Evolutionary conservation across 495 filamentous ascomycete genomes (phyloP).

Genomic region (Sphaerosporella brunnea): DNA sequence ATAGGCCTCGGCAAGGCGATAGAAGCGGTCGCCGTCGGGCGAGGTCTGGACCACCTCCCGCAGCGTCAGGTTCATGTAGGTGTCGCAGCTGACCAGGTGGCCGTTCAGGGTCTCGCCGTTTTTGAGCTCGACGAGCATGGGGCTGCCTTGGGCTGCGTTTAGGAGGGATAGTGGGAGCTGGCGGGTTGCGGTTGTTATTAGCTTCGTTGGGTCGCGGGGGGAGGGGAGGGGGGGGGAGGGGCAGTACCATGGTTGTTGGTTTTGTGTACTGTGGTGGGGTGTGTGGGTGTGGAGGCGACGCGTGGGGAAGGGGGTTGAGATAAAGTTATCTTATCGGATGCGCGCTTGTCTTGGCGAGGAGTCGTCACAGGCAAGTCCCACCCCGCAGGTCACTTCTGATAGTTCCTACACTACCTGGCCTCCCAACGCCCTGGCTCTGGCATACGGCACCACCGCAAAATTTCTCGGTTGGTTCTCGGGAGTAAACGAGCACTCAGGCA

Average conservation of each 20-base stretch:
- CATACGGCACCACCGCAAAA: too few species aligned
- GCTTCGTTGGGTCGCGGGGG: background rate
- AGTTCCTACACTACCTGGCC: too few species aligned
- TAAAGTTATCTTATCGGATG: too few species aligned
- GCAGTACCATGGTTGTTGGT: background rate
- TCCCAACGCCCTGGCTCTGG: too few species aligned
- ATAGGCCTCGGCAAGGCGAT: slow-evolving; percentile 79
- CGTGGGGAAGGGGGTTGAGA: background rate
- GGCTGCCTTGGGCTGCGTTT: slow-evolving; percentile 89
- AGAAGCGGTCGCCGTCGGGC: slow-evolving; percentile 88
- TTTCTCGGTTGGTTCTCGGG: too few species aligned
- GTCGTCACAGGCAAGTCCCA: too few species aligned
- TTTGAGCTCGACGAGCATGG: slow-evolving; percentile 98
- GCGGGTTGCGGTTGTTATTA: background rate
- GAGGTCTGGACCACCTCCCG: slow-evolving; percentile 97
- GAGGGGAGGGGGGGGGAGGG: background rate
- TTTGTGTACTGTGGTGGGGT: background rate
- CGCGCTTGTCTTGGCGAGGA: too few species aligned
- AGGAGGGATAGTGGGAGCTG: slow-evolving; percentile 61
- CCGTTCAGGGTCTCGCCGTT: slow-evolving; percentile 96
- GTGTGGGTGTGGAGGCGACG: background rate
- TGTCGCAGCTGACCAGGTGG: slow-evolving; percentile 87
- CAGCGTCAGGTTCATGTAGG: slow-evolving; percentile 96
- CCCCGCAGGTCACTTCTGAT: too few species aligned
- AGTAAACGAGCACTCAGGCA: too few species aligned